A percentile compares a stretch with the other conserved stretches of the same genome.
Evolutionary conservation across 192 early-diverging fungal species (phyloP).

Genomic region (Gamsiella multidivaricata): DNA sequence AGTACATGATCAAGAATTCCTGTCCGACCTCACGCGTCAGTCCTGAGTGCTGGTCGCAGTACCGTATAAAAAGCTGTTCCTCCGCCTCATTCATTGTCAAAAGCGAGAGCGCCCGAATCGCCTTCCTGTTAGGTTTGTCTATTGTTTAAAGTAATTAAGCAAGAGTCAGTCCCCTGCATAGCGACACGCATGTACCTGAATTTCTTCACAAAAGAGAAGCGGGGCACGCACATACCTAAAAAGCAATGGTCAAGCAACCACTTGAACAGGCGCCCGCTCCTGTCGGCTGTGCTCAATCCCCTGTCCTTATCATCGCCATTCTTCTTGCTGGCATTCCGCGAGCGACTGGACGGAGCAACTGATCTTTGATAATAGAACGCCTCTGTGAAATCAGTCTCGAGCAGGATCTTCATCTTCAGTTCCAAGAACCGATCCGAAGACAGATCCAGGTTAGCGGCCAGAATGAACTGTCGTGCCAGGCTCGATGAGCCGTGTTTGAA

Average conservation of each 20-base stretch:
- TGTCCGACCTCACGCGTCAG: constrained; percentile 35
- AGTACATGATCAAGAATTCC: constrained; percentile 49
- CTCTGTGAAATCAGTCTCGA: constrained; percentile 36
- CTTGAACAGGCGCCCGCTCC: constrained; percentile 11
- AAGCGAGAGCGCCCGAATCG: constrained; percentile 18
- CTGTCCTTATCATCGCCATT: background rate
- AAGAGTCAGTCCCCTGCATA: too few species aligned
- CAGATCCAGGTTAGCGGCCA: constrained; percentile 36
- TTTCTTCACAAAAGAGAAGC: too few species aligned
- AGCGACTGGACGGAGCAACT: background rate
- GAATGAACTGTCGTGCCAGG: constrained; percentile 31
- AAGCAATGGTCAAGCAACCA: constrained; percentile 36
- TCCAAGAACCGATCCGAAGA: constrained; percentile 26
- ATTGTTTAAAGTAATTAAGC: too few species aligned
- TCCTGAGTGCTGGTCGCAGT: constrained; percentile 27
- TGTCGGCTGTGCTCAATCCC: background rate
- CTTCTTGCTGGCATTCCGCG: background rate
- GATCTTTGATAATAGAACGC: constrained; percentile 50
- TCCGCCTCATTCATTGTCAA: constrained; percentile 37
- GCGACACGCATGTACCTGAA: too few species aligned
- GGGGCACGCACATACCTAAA: constrained; percentile 37
- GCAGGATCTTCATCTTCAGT: constrained; percentile 34
- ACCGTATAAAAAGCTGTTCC: constrained; percentile 23
- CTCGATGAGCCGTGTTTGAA: constrained; percentile 30
- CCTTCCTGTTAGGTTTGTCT: constrained; percentile 49